Evolutionary conservation across 768 basidiomycete genomes (phyloP).

Genomic region (Candolleomyces efflorescens): DNA sequence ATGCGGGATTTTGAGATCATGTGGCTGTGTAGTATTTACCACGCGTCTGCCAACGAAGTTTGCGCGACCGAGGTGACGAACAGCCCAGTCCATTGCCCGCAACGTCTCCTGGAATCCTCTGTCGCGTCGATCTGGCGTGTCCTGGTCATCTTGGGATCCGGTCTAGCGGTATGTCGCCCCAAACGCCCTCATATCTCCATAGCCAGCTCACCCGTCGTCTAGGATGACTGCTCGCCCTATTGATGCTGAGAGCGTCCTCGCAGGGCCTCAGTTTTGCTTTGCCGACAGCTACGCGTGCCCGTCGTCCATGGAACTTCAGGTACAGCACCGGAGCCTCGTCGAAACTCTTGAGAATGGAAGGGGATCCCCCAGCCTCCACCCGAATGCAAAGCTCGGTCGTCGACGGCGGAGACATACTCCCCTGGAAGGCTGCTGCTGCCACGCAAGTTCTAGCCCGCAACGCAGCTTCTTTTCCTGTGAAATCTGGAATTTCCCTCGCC

Average conservation of each 20-base stretch:
- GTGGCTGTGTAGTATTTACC: not conserved
- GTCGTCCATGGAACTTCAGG: constrained; percentile 5
- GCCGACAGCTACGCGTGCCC: constrained; percentile 23
- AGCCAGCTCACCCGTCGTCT: not conserved
- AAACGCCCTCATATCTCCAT: not conserved
- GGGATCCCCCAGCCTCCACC: not conserved
- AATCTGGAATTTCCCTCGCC: not conserved
- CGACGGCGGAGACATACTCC: not conserved
- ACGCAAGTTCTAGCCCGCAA: not conserved
- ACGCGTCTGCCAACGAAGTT: not conserved
- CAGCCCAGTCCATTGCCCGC: not conserved
- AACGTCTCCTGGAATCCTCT: not conserved
- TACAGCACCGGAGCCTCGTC: not conserved
- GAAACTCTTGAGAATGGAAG: not conserved
- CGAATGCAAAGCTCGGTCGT: not conserved
- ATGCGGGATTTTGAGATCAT: not conserved
- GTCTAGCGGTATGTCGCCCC: not conserved
- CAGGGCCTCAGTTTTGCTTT: constrained; percentile 55
- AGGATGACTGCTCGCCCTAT: constrained; percentile 75
- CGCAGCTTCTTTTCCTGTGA: not conserved
- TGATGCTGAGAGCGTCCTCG: constrained; percentile 84
- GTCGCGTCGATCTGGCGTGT: not conserved
- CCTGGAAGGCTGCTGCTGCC: not conserved
- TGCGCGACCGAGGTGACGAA: not conserved
- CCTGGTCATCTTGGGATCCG: constrained; percentile 3